Base-by-base conservation (phyloP, 768 basidiomycete species). In the Boletus eberwhitei region DNA sequence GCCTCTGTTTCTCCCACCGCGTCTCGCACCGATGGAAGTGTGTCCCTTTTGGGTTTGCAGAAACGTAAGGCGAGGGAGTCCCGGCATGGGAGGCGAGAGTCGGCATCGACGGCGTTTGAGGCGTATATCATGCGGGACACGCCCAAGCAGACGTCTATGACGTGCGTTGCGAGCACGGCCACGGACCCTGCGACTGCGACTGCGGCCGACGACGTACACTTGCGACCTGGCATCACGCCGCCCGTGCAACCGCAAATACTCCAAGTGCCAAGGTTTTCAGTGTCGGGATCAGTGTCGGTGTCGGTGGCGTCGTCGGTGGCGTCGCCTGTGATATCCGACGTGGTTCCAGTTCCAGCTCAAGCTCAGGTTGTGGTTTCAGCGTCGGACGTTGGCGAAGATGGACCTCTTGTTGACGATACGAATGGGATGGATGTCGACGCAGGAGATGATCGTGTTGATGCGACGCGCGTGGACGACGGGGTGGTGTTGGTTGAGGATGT, bases 101-200 rank as follows among this genome's bases (percentile, higher is more conserved):
- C 65, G 17, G 43, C 49, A 19, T 53, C 61, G 14, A 49, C 54
- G 8, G 36, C 32, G 32, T 66, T 66, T n/a, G 51, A 58, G 51
- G 42, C 58, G 29, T 67, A 37, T 41, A 64, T 66, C 9, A 53
- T 66, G 17, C 57, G 54, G 24, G 38, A 51, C 8, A 36, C 53
- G 19, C 50, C 52, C 11, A 53, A 12, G 51, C 38, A n/a, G 36
- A 12, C 13, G 17, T 1, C n/a, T 11, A 29, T 4, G 9, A 2
- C 13, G 2, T 29, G 8, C 8, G 5, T 0, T 4, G 29, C 2
- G 12, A 6, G 6, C n/a, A 24, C 37, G 3, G 21, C 29, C 12
- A 8, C 11, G 16, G 32, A n/a, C 24, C 17, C 17, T 1, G 17
- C 8, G 29, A 21, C 16, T 2, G 31, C 2, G 29, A 19, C 5